phyloP scores from a whole-genome alignment of 371 early-diverging fungal species.

The Syncephalis plumigaleata region DNA sequence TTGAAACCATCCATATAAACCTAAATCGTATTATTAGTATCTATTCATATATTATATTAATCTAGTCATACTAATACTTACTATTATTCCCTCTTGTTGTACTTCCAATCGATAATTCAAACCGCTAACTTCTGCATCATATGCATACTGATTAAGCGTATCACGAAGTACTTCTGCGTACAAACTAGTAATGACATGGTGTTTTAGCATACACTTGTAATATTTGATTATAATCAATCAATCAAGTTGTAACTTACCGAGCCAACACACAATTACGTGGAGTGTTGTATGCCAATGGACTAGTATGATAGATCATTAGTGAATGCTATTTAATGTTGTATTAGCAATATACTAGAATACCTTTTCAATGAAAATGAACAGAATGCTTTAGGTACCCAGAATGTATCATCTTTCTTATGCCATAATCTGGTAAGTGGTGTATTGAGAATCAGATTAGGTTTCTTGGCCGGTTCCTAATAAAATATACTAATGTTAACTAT shows the following conservation, averaged over 20 bases:
- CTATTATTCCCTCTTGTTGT: slow-evolving; percentile 35
- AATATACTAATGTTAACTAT: too few relatives aligned
- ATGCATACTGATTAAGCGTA: slow-evolving; percentile 61
- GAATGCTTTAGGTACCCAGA: slow-evolving; percentile 62
- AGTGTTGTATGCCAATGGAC: slow-evolving; percentile 40
- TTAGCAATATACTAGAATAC: slow-evolving; percentile 5
- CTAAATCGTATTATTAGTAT: slow-evolving; percentile 3
- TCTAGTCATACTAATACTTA: too few relatives aligned
- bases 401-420: slow-evolving; percentile 88
- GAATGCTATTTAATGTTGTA: background rate
- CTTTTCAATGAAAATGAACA: slow-evolving; percentile 25
- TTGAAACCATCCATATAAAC: slow-evolving; percentile 64
- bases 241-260: too few relatives aligned
- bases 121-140: slow-evolving; percentile 81
- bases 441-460: slow-evolving; percentile 40
- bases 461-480: slow-evolving; percentile 10
- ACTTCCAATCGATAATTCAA: slow-evolving; percentile 51
- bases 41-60: too few relatives aligned
- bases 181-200: slow-evolving; percentile 21
- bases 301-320: slow-evolving; percentile 20
- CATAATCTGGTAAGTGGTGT: slow-evolving; percentile 53
- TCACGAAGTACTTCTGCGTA: slow-evolving; percentile 65
- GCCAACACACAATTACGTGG: slow-evolving; percentile 24
- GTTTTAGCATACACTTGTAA: too few relatives aligned
- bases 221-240: too few relatives aligned